Evolutionary conservation across 2,329 filamentous ascomycete genomes (phyloP), one percentile per base, ranked within the genome.

Genomic region (Thelonectria discophora): DNA sequence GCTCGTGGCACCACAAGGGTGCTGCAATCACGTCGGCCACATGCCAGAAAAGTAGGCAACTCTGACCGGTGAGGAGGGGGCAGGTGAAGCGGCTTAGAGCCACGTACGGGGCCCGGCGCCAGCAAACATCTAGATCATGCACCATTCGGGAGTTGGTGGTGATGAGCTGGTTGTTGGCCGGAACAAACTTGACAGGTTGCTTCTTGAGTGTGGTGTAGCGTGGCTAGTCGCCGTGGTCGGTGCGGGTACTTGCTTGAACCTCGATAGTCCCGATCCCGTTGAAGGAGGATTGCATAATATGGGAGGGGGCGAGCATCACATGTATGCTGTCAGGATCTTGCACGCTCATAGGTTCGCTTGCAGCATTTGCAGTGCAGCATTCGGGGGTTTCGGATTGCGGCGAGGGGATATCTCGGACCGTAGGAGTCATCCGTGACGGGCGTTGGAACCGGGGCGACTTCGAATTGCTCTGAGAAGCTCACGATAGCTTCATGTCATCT

Each of bases 311-410:
- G 34, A 37, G 34, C 15, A 37, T 51, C 32, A 21, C 30, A 32
- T 17, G n/a, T 32, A 12, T 7, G 20, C 24, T 18, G 12, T 32
- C 24, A 46, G 27, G 17, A 45, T 40, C 48, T 45, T 40, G 52
- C 49, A 58, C 5, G 24, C 45, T 67, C 48, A 70, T 70, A 70
- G 69, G 69, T 59, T 69, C 69, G 69, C 67, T 67, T 71, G 37
- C 60, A 34, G 9, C 6, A 32, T 34, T 56, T 34, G 48, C 30
- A 34, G 17, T 34, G 55, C 60, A 61, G 69, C 58, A 55, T 24
- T 52, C 47, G 49, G 51, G n/a, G 46, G 27, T 50, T 46, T 46
- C 64, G 11, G 39, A 8, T 45, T 54, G 40, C 47, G 21, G 37
- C 49, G 18, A 43, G 53, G 34, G 13, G 32, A 46, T 32, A 62